phyloP scores from a whole-genome alignment of 2,329 filamentous ascomycete species.

The Paecilomyces formosus region DNA sequence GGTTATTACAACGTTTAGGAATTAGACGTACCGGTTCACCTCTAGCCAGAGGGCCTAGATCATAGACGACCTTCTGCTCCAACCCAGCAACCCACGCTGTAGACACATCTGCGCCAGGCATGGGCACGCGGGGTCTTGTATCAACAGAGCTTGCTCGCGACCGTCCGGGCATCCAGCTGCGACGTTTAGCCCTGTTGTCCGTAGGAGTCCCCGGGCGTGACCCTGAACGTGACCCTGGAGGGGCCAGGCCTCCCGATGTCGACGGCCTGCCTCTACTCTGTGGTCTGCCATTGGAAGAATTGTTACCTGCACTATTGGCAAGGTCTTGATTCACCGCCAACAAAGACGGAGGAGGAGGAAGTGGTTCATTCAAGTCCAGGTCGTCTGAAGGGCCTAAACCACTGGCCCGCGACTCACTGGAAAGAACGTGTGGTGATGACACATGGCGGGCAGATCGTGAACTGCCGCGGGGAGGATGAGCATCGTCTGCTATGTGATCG shows the following conservation, averaged over 20 bases:
- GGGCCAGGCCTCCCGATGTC: slow-evolving; percentile 25
- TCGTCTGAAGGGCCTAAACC: slow-evolving; percentile 17
- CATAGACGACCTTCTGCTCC: slow-evolving; percentile 50
- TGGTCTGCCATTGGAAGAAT: slow-evolving; percentile 25
- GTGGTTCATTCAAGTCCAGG: slow-evolving; percentile 21
- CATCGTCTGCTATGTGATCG: slow-evolving; percentile 16
- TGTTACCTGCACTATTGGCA: slow-evolving; percentile 23
- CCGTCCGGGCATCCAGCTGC: slow-evolving; percentile 39
- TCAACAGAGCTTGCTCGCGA: slow-evolving; percentile 25
- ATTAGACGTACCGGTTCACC: slow-evolving; percentile 42
- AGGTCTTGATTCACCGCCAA: slow-evolving; percentile 29
- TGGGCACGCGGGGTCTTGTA: slow-evolving; percentile 18
- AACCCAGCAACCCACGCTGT: slow-evolving; percentile 54
- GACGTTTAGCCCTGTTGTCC: slow-evolving; percentile 24
- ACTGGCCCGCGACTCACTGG: slow-evolving; percentile 18
- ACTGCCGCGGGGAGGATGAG: slow-evolving; percentile 19
- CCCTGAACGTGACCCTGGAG: slow-evolving; percentile 24
- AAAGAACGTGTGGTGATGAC: slow-evolving; percentile 23
- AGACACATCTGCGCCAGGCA: slow-evolving; percentile 16
- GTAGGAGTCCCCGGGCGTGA: slow-evolving; percentile 27
- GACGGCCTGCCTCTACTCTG: slow-evolving; percentile 30
- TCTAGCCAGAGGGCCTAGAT: slow-evolving; percentile 42
- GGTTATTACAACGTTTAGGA: slow-evolving; percentile 2
- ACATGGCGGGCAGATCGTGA: slow-evolving; percentile 27
- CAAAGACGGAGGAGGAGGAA: slow-evolving; percentile 35